These are phyloP conservation scores for Cordyceps pruinosa DNA, from an alignment of 2,329 filamentous ascomycete genomes.

Conservation along the genomic window DNA sequence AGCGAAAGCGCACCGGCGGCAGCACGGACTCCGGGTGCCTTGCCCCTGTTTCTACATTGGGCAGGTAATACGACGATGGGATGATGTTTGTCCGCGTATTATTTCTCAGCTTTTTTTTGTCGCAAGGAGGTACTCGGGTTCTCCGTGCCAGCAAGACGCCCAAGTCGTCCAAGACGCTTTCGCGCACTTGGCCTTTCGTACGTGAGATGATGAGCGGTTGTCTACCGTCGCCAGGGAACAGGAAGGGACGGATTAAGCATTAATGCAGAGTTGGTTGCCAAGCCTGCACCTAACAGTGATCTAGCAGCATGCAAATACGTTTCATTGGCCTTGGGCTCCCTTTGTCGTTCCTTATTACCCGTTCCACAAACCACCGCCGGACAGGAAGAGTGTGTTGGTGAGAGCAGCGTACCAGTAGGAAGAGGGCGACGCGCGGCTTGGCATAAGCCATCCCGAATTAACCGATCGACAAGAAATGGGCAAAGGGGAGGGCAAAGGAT, in stretches of 20 bases:
- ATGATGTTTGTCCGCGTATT: not conserved
- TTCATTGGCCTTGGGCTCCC: too few species aligned
- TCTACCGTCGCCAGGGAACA: not conserved
- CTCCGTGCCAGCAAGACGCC: too few species aligned
- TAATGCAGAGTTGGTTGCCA: not conserved
- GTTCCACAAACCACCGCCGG: not conserved
- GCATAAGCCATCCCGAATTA: slow-evolving; percentile 10
- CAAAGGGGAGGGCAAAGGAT: not conserved
- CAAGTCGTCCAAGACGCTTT: too few species aligned
- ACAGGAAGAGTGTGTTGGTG: too few species aligned
- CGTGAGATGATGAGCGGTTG: not conserved
- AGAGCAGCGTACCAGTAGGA: too few species aligned
- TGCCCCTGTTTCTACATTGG: not conserved
- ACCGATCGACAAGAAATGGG: not conserved
- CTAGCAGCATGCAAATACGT: not conserved
- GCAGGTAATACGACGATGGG: not conserved
- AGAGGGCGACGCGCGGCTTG: not conserved
- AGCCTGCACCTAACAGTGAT: too few species aligned
- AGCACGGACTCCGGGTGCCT: not conserved
- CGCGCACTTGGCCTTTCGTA: too few species aligned
- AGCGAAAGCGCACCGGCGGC: not conserved
- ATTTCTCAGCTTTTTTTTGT: not conserved
- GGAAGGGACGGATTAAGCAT: not conserved
- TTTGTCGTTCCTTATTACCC: not conserved
- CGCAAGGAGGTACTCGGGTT: too few species aligned